Percentiles rank a stretch among this genome's conserved stretches.
phyloP scores from a whole-genome alignment of 1,139 yeast species.

The Yamadazyma dendronema region DNA sequence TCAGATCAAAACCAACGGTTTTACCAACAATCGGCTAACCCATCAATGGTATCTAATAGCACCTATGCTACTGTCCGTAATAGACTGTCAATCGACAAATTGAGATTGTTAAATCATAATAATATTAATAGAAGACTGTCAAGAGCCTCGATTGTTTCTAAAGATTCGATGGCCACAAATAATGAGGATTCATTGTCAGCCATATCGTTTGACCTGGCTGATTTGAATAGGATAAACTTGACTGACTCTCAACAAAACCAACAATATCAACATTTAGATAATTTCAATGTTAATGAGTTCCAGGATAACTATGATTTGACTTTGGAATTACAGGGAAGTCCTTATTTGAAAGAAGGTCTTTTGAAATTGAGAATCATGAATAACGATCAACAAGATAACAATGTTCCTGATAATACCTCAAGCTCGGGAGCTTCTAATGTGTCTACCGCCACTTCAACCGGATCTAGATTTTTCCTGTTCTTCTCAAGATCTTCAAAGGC shows the following conservation, averaged over 20 bases:
- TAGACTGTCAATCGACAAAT: slow-evolving; percentile 32
- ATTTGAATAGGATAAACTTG: slow-evolving; percentile 20
- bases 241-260: slow-evolving; percentile 12
- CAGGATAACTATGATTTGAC: slow-evolving; percentile 58
- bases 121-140: slow-evolving; percentile 32
- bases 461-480: slow-evolving; percentile 23
- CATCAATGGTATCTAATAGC: slow-evolving; percentile 21
- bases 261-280: slow-evolving; percentile 24
- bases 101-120: slow-evolving; percentile 16
- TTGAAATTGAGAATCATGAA: slow-evolving; percentile 49
- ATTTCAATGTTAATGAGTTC: slow-evolving; percentile 41
- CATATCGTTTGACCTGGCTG: slow-evolving; percentile 35
- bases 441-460: slow-evolving; percentile 17
- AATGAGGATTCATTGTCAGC: slow-evolving; percentile 41
- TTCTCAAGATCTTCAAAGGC: slow-evolving; percentile 17
- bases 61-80: slow-evolving; percentile 20
- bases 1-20: slow-evolving; percentile 29
- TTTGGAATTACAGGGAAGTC: slow-evolving; percentile 68
- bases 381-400: slow-evolving; percentile 39
- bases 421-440: slow-evolving; percentile 27
- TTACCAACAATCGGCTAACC: slow-evolving; percentile 25
- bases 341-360: slow-evolving; percentile 78
- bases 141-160: slow-evolving; percentile 34
- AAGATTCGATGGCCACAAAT: slow-evolving; percentile 15
- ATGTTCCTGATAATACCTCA: slow-evolving; percentile 17